phyloP scores from a whole-genome alignment of 2,329 filamentous ascomycete species.

The Fusarium siculi region DNA sequence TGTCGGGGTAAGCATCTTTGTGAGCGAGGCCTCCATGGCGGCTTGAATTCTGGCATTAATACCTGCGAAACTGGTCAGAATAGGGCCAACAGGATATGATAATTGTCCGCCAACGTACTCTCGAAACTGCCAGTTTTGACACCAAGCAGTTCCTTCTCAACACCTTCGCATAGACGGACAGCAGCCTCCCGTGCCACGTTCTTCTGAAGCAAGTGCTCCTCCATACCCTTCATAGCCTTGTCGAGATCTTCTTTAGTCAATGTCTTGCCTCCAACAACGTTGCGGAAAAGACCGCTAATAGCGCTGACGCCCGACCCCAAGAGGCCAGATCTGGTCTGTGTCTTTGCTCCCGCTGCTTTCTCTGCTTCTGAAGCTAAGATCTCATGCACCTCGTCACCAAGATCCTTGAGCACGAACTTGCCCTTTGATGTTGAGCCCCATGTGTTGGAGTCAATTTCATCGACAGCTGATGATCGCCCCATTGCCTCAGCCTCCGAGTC shows the following conservation, averaged over 20 bases:
- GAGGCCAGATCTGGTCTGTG: slow-evolving; percentile 68
- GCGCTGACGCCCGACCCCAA: slow-evolving; percentile 83
- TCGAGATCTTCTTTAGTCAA: slow-evolving; percentile 89
- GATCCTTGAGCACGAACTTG: slow-evolving; percentile 91
- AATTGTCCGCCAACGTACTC: slow-evolving; percentile 53
- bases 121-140: slow-evolving; percentile 94
- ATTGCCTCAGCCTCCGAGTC: slow-evolving; percentile 63
- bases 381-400: slow-evolving; percentile 91
- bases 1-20: slow-evolving; percentile 95
- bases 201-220: slow-evolving; percentile 92
- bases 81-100: not conserved
- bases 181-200: slow-evolving; percentile 97
- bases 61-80: slow-evolving; percentile 52
- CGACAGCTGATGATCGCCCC: slow-evolving; percentile 69
- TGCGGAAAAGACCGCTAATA: slow-evolving; percentile 89
- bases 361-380: slow-evolving; percentile 83
- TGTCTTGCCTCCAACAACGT: slow-evolving; percentile 93
- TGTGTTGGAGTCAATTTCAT: slow-evolving; percentile 79
- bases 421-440: slow-evolving; percentile 92
- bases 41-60: slow-evolving; percentile 84
- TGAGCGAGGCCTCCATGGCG: slow-evolving; percentile 91
- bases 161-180: slow-evolving; percentile 87
- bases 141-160: slow-evolving; percentile 88
- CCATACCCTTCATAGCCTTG: slow-evolving; percentile 95
- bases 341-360: slow-evolving; percentile 59